These are phyloP conservation scores for Tetraselmis striata DNA, from an alignment of 139 green algal species.

Conservation along the genomic window DNA sequence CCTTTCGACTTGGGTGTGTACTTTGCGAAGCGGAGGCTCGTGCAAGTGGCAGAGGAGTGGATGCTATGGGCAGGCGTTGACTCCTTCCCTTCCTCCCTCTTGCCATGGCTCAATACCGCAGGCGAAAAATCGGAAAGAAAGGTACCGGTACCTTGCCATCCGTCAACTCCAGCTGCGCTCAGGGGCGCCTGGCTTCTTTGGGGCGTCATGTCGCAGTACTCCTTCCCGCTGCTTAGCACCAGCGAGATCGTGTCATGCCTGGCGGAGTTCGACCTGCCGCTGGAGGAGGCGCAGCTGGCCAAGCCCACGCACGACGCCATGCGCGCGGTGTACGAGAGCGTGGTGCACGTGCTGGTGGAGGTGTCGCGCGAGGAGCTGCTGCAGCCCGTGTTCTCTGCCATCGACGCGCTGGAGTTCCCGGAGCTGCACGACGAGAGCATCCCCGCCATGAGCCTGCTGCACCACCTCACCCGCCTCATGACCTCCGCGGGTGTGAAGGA, in stretches of 20 bases:
- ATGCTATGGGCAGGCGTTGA: no score
- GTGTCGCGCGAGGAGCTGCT: conserved; percentile 77
- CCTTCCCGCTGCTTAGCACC: conserved; percentile 66
- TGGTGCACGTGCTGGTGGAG: conserved; percentile 67
- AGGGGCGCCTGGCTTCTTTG: no score
- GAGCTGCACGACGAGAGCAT: conserved; percentile 93
- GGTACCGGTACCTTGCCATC: no score
- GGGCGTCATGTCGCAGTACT: conserved; percentile 68
- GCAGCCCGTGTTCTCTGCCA: conserved; percentile 76
- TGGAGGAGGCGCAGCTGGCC: conserved; percentile 52
- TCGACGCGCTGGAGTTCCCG: conserved; percentile 80
- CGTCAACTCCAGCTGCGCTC: no score
- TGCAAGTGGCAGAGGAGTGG: no score
- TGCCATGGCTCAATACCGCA: no score
- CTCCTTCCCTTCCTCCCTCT: no score
- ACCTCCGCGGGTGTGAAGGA: conserved; percentile 66
- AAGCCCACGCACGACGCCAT: conserved; percentile 78
- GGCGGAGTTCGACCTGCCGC: conserved; percentile 68
- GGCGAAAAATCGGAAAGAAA: no score
- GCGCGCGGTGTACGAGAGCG: conserved; percentile 61
- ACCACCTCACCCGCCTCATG: conserved; percentile 61
- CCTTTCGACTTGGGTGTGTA: no score
- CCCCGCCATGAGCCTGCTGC: conserved; percentile 63
- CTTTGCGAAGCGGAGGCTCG: no score
- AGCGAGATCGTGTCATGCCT: conserved; percentile 76